These are phyloP conservation scores for Wallacemonas sp. DNA, from an alignment of 208 protist genomes.

Conservation along the genomic window DNA sequence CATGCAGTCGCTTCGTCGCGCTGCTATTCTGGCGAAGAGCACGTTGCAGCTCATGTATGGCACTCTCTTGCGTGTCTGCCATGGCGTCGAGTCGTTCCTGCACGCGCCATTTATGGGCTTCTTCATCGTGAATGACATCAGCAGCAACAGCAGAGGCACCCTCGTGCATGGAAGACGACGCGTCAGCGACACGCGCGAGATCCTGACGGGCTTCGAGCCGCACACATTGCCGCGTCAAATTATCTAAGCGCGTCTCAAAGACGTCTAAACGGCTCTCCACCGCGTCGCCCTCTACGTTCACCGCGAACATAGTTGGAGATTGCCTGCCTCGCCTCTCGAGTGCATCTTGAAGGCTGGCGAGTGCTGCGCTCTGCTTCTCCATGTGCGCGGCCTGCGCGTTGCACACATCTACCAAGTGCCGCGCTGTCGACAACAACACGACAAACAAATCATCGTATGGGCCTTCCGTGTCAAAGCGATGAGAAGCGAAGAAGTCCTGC, in stretches of 20 bases:
- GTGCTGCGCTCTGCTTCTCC: background rate
- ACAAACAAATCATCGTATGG: conserved; percentile 71
- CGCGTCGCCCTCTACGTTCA: background rate
- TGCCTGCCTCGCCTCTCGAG: background rate
- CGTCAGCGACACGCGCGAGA: background rate
- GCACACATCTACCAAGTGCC: conserved; percentile 56
- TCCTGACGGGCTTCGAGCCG: conserved; percentile 8
- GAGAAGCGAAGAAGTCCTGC: conserved; percentile 43
- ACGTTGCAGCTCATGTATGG: background rate
- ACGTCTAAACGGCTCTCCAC: background rate
- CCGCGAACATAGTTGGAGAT: background rate
- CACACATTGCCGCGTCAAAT: conserved; percentile 11
- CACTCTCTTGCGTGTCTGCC: background rate
- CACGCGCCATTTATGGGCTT: background rate
- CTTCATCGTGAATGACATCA: background rate
- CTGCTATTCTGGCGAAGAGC: no score
- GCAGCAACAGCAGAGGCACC: background rate
- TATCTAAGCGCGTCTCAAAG: conserved; percentile 2
- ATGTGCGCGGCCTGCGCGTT: conserved; percentile 6
- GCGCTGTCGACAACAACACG: conserved; percentile 60
- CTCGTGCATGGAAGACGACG: background rate
- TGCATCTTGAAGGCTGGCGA: background rate
- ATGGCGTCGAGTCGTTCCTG: background rate
- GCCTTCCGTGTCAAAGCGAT: conserved; percentile 73
- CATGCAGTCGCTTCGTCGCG: background rate